Base-by-base conservation (phyloP, 2,329 filamentous ascomycete species). In the Monilinia polystroma region DNA sequence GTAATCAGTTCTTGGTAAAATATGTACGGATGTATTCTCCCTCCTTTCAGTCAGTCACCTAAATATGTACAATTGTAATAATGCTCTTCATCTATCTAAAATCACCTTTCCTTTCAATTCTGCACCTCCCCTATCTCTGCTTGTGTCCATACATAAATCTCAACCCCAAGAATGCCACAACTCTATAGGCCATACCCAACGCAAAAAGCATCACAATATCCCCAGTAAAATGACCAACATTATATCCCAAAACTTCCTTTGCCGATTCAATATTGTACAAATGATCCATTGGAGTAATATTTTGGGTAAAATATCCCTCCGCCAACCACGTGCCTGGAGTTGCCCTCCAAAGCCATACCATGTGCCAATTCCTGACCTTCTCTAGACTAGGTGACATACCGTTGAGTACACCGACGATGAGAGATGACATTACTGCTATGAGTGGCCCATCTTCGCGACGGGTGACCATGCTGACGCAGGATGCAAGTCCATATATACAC, bases 381-480 rank as follows among this genome's bases (percentile, higher is more conserved):
- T 76, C 73, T 32, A 87, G 74, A 1, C 80, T 78, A 26, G 85
- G 85, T 3, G 82, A 81, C 11, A 84, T 80, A 4, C 85, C 84
- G 2, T 80, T 83, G 18, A 87, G 73, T 14, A 87, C 81, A 3
- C 83, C 82, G 8, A 84, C 80, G 69, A 87, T 81, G 5, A 87
- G 75, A 38, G 79, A 79, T 43, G 81, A 76, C 79, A 87, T 83
- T 12, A 84, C 83, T 1, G 84, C 83, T 8, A 86, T 75, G 0
- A 87, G 75, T 0, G 85, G 85, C 0, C 84, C 85, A 68, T 87
- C 83, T 73, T 87, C 84, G 10, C 84, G 76, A 26, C 81, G 80
- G 29, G 82, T 80, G 1, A 86, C 71, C 82, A 87, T 85, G 66
- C 80, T 83, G 20, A 86, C 74, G 41, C 79, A 76, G 45, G 79